phyloP scores from a whole-genome alignment of 225 moss, liverwort and hornwort species.

The Straminergon stramineum region DNA sequence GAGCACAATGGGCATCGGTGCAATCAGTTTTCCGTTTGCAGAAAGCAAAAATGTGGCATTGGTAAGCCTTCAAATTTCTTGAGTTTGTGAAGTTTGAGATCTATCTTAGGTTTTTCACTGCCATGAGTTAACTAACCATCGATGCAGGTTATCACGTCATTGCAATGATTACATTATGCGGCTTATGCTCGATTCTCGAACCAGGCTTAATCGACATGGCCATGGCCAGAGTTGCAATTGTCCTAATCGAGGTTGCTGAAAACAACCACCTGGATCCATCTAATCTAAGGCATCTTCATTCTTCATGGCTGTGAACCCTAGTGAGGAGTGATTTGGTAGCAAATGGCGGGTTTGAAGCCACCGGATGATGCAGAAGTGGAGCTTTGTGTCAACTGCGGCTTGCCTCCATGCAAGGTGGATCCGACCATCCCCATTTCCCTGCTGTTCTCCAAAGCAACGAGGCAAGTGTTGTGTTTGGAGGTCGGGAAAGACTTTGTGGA shows the following conservation, averaged over 20 bases:
- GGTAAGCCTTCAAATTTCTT: neutral
- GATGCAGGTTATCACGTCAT: neutral
- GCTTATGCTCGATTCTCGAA: neutral
- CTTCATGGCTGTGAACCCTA: neutral
- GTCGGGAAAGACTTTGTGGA: conserved; percentile 47
- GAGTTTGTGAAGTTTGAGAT: neutral
- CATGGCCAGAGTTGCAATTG: neutral
- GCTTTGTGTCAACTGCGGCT: conserved; percentile 33
- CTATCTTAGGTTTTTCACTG: neutral
- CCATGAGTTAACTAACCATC: neutral
- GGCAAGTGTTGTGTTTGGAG: conserved; percentile 41
- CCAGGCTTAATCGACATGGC: neutral
- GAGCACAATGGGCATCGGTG: neutral
- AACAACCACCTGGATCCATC: neutral
- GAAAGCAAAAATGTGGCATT: neutral
- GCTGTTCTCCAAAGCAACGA: conserved; percentile 36
- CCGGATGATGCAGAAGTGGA: conserved; percentile 1
- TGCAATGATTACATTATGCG: neutral
- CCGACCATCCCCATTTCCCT: conserved; percentile 22
- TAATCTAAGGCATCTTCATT: neutral
- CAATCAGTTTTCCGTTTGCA: neutral
- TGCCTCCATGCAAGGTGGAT: conserved; percentile 24
- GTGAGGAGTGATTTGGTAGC: neutral
- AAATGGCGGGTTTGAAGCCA: conserved; percentile 14
- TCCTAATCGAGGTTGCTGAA: neutral